Percentiles rank a stretch among this genome's conserved stretches.
Conservation (phyloP, 2,329 filamentous ascomycete species). For the Leptosphaerulina australis region DNA sequence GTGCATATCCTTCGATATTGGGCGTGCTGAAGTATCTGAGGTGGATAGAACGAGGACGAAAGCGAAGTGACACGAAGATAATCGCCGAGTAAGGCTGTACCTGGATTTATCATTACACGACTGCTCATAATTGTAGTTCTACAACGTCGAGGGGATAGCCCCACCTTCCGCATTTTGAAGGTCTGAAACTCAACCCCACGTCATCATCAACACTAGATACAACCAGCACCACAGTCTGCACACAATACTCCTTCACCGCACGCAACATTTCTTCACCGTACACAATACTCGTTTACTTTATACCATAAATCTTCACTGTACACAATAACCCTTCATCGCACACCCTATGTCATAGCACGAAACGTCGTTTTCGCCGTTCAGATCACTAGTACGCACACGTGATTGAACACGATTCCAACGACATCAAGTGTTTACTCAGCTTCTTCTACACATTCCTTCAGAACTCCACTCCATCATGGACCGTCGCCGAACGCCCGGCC, state of each 20-base stretch:
- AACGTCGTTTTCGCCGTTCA: too few species aligned
- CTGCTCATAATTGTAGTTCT: not conserved
- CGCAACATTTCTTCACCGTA: too few species aligned
- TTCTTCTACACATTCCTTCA: not conserved
- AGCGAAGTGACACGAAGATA: not conserved
- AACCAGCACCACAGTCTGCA: not conserved
- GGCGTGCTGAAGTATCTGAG: not conserved
- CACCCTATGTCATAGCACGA: too few species aligned
- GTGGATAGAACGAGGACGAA: not conserved
- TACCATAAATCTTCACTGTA: too few species aligned
- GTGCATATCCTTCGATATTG: not conserved
- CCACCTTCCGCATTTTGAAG: not conserved
- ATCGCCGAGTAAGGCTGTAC: not conserved
- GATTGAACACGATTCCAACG: too few species aligned
- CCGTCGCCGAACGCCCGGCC: slow-evolving; percentile 79
- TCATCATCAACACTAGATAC: not conserved
- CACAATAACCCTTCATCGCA: too few species aligned
- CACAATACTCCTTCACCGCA: not conserved
- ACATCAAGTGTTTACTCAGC: not conserved
- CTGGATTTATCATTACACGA: not conserved
- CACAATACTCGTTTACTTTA: too few species aligned
- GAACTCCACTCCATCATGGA: slow-evolving; percentile 43
- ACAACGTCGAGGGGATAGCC: not conserved
- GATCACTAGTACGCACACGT: too few species aligned
- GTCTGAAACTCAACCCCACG: not conserved